phyloP scores from a whole-genome alignment of 768 basidiomycete species.

The Lanmaoa rubissima region DNA sequence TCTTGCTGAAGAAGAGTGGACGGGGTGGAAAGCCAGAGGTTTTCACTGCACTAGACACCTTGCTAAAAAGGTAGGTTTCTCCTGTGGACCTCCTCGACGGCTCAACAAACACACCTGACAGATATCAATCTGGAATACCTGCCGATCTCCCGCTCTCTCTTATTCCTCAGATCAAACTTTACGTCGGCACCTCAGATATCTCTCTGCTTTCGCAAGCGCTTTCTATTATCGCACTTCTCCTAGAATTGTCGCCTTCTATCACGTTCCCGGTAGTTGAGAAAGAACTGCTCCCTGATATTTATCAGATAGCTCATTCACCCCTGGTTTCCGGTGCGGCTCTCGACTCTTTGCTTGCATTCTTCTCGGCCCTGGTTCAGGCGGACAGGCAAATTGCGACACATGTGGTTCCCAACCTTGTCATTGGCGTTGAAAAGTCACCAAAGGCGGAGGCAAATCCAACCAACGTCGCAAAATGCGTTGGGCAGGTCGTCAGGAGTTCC shows the following conservation, averaged over 20 bases:
- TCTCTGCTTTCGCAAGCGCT: slow-evolving; percentile 73
- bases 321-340: slow-evolving; percentile 73
- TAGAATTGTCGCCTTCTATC: slow-evolving; percentile 60
- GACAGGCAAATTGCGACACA: slow-evolving; percentile 82
- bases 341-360: slow-evolving; percentile 82
- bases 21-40: slow-evolving; percentile 75
- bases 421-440: slow-evolving; percentile 60
- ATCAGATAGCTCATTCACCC: slow-evolving; percentile 73
- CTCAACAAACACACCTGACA: slow-evolving; percentile 15
- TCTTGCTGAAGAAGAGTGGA: slow-evolving; percentile 75
- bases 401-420: slow-evolving; percentile 73
- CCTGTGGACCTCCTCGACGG: neutral
- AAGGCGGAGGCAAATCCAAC: slow-evolving; percentile 52
- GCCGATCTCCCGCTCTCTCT: slow-evolving; percentile 57
- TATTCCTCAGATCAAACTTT: slow-evolving; percentile 70
- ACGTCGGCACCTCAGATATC: slow-evolving; percentile 75
- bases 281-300: slow-evolving; percentile 64
- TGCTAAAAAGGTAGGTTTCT: slow-evolving; percentile 58
- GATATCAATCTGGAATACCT: slow-evolving; percentile 52
- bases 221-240: slow-evolving; percentile 60
- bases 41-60: slow-evolving; percentile 71
- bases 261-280: slow-evolving; percentile 78
- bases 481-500: slow-evolving; percentile 72
- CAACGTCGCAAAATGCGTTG: slow-evolving; percentile 85
- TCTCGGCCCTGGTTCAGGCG: slow-evolving; percentile 75